Evolutionary conservation across 352 stramenopile species (phyloP), one percentile per base, ranked within the genome.

Genomic region (Phytopythium mirpurense): DNA sequence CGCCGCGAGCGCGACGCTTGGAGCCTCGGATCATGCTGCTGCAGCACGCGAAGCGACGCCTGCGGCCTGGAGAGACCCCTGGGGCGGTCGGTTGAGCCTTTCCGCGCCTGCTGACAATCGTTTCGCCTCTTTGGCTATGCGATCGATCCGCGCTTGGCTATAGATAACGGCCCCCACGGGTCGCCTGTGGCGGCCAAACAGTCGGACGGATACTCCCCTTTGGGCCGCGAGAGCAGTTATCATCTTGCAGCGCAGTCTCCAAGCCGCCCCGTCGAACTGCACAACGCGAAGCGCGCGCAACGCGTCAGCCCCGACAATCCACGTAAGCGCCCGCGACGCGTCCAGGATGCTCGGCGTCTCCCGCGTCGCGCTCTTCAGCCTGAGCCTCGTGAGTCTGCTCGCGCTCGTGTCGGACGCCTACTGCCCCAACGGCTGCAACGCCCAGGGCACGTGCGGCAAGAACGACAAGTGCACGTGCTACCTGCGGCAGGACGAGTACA

Each of bases 401-500:
- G 48, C 50, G 26, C 62, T 64, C 1, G 50, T 53, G 35, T 56
- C 67, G 40, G 62, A 57, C n/a, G 77, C 62, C 14, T 90, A 90
- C 60, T 93, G 84, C 56, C 80, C 81, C 16, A 94, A 92, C 41
- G 80, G 78, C 34, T 95, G 86, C 70, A 93, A 88, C 51, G 86
- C 78, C 4, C 84, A 96, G 48, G 87, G 86, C 24, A 90, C 74
- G 8, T 96, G 87, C 68, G 77, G 79, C 29, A 81, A 83, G 57
- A 92, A 96, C 61, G 88, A 97, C 70, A 89, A 95, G 62, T 97
- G 90, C 68, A 94, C 88, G 54, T 97, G 91, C 76, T 96, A 96
- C 77, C 43, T 88, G 53, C 77, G 78, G 42, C 71, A 81, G 53
- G 78, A 90, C 42, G 68, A 88, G 63, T 52, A 52, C 36, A 50